Percentiles rank a stretch among this genome's conserved stretches.
These are phyloP conservation scores for Parathielavia appendiculata DNA, from an alignment of 495 filamentous ascomycete genomes.

Conservation along the genomic window DNA sequence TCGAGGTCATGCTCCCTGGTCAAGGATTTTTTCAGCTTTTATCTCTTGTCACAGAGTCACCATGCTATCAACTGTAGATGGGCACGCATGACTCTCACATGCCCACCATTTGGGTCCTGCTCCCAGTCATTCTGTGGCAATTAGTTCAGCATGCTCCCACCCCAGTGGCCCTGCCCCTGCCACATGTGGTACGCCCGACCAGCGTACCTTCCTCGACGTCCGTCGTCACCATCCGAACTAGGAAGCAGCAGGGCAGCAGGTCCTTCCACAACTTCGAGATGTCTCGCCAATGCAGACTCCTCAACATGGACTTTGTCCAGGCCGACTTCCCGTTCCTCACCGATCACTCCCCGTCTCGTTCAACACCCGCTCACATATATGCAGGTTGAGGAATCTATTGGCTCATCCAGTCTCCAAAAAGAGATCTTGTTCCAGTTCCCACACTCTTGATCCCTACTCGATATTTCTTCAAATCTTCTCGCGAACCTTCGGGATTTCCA, in stretches of 20 bases:
- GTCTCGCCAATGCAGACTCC: neutral
- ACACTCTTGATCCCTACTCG: neutral
- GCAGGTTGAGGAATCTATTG: neutral
- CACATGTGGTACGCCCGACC: too few relatives aligned
- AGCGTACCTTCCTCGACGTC: conserved; percentile 3
- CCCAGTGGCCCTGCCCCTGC: neutral
- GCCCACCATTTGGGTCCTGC: neutral
- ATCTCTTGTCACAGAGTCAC: too few relatives aligned
- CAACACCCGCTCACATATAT: neutral
- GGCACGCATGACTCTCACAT: neutral
- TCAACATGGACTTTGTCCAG: neutral
- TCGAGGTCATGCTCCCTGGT: too few relatives aligned
- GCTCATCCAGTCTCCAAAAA: neutral
- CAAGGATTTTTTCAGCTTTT: too few relatives aligned
- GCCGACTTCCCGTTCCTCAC: neutral
- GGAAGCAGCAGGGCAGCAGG: neutral
- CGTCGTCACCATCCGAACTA: neutral
- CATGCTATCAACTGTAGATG: neutral
- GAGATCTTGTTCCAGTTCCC: neutral
- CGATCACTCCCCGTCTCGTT: neutral
- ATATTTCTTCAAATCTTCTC: neutral
- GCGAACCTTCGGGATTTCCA: neutral
- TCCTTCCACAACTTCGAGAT: neutral
- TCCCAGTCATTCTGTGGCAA: neutral
- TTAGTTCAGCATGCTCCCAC: neutral